Evolutionary conservation across 352 stramenopile genomes (phyloP).

Genomic region (Globisporangium okanoganense): DNA sequence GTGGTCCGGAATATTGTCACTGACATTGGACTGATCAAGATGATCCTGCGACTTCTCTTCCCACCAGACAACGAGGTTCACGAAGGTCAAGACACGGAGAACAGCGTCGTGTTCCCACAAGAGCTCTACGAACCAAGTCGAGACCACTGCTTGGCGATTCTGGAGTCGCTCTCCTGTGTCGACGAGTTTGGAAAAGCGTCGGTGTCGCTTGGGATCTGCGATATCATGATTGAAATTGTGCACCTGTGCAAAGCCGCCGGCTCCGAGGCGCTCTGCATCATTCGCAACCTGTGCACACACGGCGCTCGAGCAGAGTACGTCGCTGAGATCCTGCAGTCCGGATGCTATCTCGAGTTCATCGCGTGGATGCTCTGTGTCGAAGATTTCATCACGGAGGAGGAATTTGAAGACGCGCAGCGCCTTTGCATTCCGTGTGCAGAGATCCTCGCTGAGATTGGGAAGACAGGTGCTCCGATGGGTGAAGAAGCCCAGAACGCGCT

Average conservation of each 20-base stretch:
- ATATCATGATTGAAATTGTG: conserved; percentile 75
- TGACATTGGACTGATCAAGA: conserved; percentile 62
- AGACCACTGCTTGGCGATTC: conserved; percentile 52
- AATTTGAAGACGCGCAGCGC: conserved; percentile 46
- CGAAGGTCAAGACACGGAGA: conserved; percentile 43
- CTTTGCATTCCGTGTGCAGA: conserved; percentile 59
- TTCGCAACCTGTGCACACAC: conserved; percentile 62
- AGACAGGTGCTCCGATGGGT: conserved; percentile 34
- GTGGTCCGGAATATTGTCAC: conserved; percentile 56
- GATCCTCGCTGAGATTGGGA: conserved; percentile 61
- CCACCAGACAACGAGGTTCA: conserved; percentile 78
- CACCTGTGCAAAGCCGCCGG: conserved; percentile 58
- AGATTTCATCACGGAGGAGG: conserved; percentile 57
- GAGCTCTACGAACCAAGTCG: conserved; percentile 64
- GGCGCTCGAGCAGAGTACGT: conserved; percentile 41
- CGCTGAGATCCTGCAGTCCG: conserved; percentile 63
- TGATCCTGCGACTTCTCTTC: conserved; percentile 70
- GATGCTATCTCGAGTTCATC: conserved; percentile 78
- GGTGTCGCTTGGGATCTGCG: conserved; percentile 61
- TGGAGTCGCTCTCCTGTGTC: conserved; percentile 55
- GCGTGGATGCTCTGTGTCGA: conserved; percentile 65
- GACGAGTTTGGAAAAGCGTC: conserved; percentile 46
- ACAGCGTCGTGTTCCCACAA: conserved; percentile 44
- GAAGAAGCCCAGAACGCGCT: conserved; percentile 49
- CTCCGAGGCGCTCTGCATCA: conserved; percentile 48